A percentile compares a stretch with the other conserved stretches of the same genome.
Evolutionary conservation across 805 yeast species (phyloP).

Genomic region (Myxozyma nipponensis): DNA sequence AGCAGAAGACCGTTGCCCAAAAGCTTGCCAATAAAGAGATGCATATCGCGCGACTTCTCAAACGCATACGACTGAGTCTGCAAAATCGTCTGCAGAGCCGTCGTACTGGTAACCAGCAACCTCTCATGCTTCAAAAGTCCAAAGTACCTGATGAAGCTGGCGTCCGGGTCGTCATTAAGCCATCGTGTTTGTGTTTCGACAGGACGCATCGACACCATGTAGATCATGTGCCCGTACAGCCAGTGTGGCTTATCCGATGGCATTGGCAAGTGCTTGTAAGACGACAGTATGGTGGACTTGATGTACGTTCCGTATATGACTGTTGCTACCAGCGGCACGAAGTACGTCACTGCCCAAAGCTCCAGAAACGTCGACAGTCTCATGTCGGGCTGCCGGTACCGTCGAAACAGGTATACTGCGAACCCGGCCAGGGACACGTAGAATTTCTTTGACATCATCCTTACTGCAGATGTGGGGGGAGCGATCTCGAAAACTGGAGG

Average conservation of each 20-base stretch:
- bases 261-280: conserved; percentile 10
- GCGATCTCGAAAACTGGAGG: no score
- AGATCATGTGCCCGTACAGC: conserved; percentile 12
- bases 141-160: conserved; percentile 11
- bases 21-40: conserved; percentile 1
- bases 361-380: conserved; percentile 5
- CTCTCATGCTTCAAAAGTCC: conserved; percentile 13
- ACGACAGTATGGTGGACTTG: conserved; percentile 13
- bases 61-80: conserved; percentile 19
- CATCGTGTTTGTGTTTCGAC: conserved; percentile 10
- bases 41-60: conserved; percentile 9
- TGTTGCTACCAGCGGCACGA: background rate
- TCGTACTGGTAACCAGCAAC: conserved; percentile 2
- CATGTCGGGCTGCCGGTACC: conserved; percentile 1
- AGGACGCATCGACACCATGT: background rate
- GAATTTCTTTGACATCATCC: conserved; percentile 9
- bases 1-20: conserved; percentile 21
- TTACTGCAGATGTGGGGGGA: background rate
- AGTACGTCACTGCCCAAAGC: conserved; percentile 3
- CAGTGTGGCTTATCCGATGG: conserved; percentile 15
- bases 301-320: conserved; percentile 6
- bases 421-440: conserved; percentile 12
- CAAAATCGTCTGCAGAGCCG: conserved; percentile 16
- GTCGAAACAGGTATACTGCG: conserved; percentile 9
- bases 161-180: conserved; percentile 10